A percentile compares a stretch with the other conserved stretches of the same genome.
phyloP scores from a whole-genome alignment of 2,329 filamentous ascomycete genomes.

The Ophiognomonia clavigignenti-juglandacearum region DNA sequence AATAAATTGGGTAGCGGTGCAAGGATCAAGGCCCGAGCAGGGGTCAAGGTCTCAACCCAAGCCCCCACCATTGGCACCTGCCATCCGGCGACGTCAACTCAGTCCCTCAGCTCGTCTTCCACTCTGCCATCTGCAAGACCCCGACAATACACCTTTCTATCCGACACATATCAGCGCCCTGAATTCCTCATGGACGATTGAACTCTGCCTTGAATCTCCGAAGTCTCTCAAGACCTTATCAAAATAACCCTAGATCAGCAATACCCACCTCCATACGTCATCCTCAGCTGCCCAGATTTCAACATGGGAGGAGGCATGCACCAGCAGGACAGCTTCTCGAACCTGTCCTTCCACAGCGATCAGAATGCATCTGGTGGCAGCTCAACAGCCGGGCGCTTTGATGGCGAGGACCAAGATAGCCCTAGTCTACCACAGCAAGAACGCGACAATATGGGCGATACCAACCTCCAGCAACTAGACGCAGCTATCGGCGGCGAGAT shows the following conservation, averaged over 20 bases:
- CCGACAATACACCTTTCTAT: not conserved
- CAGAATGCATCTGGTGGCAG: constrained; percentile 39
- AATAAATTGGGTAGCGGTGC: too few species aligned
- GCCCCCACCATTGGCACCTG: too few species aligned
- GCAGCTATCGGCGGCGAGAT: constrained; percentile 65
- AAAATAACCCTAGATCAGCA: not conserved
- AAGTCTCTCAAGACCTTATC: too few species aligned
- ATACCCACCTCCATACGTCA: not conserved
- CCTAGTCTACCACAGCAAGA: constrained; percentile 25
- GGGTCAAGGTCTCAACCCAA: too few species aligned
- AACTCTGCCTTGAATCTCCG: not conserved
- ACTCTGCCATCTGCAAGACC: not conserved
- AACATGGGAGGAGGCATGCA: constrained; percentile 39
- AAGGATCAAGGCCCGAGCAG: too few species aligned
- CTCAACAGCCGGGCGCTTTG: constrained; percentile 19
- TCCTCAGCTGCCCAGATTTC: constrained; percentile 10
- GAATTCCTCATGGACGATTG: not conserved
- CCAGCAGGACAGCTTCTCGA: constrained; percentile 71
- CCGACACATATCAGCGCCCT: not conserved
- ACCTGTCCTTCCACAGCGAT: constrained; percentile 71
- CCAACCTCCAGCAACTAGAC: constrained; percentile 50
- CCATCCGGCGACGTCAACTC: not conserved
- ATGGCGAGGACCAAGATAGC: constrained; percentile 16
- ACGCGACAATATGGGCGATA: constrained; percentile 38
- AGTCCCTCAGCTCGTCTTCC: not conserved